Base-by-base conservation (phyloP, 78 protist species). In the Tieghemostelium lacteum region DNA sequence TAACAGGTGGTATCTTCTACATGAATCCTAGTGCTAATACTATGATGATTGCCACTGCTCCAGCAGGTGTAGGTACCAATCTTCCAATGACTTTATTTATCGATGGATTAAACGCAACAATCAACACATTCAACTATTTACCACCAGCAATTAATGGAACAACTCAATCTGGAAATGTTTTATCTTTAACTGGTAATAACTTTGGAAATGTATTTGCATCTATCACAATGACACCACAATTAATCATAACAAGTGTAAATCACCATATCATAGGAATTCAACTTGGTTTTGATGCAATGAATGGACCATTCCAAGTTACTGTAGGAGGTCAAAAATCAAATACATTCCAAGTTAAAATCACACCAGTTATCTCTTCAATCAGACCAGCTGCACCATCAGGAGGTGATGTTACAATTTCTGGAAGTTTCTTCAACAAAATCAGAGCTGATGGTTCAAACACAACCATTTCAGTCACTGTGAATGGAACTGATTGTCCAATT, bases 271-370 rank as follows among this genome's bases (percentile, higher is more conserved):
- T 26, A 3, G 75, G 39, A 49, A 17, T 64, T 31, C 6, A 28
- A 3, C 24, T 70, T 24, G 62, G 62, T n/a, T 6, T 10, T 7
- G 1, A 28, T 6, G 7, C 75, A 29, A 26, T 4, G 28, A 50
- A 3, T n/a, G 75, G 60, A 24, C 7, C 7, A 4, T 50, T 49
- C 63, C 19, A n/a, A 1, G 16, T 74, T 14, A 52, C 8, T 7
- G 66, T 74, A 6, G 85, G 55, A 33, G 65, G 69, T 33, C 85
- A 74, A 40, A n/a, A 6, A 4, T 74, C 85, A 10, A 74, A 60
- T 14, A 2, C 3, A 1, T 2, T 14, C 3, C 54, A 55, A n/a
- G 37, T 74, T 26, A 36, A 3, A 3, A 10, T 62, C 7, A 62
- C 3, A 14, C 85, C 85, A 36, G 6, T 20, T 10, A 5, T 74